Evolutionary conservation across 768 basidiomycete genomes (phyloP), one percentile per base, ranked within the genome.

Genomic region (Pleurotus platypus): DNA sequence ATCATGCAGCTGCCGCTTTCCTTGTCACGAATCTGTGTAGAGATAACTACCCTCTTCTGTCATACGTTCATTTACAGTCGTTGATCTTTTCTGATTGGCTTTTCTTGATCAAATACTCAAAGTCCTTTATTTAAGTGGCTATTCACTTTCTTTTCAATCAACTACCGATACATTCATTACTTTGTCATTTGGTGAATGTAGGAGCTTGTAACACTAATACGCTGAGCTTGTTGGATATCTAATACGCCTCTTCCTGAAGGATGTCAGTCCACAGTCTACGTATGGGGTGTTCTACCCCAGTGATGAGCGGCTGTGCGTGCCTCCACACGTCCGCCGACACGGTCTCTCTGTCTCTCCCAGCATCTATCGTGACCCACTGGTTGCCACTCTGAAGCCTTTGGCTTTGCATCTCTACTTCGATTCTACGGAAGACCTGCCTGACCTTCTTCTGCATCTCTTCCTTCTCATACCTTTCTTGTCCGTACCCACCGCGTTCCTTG

Each of bases 391-490:
- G 66, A 20, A n/a, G n/a, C 13, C 22, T 38, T 42, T 24, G 37
- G 15, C 16, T 2, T 15, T 62, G 62, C 40, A 84, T 77, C 64
- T 89, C 86, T 30, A 68, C 67, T 0, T 78, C 81, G 54, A 92
- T 81, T 54, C 72, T 70, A 59, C 72, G 67, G 64, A 93, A 93
- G 1, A 83, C 69, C 22, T 73, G 69, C 30, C 86, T 70, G 24
- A 93, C 92, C 42, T 77, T 74, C 43, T 66, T 69, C 68, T 94
- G 92, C 72, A 92, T 76, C 57, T 88, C 88, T 59, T 82, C 80
- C 63, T 80, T 86, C 75, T 97, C 94, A 61, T 95, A 96, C 40
- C 93, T 78, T 71, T 96, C 94, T 54, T 82, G 81, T 3, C 94
- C 94, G 63, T 89, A 97, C 0, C 90, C 91, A 0, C 87, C 89